These are phyloP conservation scores for Vigna unguiculata DNA, from an alignment of 306 rosid species.

Conservation along the genomic window DNA sequence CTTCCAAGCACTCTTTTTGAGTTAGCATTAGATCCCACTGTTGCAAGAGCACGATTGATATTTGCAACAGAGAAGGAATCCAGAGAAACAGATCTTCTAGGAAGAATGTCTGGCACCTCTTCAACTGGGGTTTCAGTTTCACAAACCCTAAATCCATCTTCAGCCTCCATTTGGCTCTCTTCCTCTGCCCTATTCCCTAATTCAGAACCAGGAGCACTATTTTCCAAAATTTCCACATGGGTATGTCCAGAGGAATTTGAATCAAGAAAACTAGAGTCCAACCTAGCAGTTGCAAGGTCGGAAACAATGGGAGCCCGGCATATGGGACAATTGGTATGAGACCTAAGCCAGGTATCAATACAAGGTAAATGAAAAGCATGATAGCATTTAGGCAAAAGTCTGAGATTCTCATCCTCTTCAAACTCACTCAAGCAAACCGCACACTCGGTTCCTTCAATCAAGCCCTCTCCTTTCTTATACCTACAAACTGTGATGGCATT, in stretches of 20 bases:
- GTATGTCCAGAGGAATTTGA: slow-evolving; percentile 43
- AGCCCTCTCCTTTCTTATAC: slow-evolving; percentile 74
- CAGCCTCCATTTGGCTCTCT: slow-evolving; percentile 32
- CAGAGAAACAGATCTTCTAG: slow-evolving; percentile 72
- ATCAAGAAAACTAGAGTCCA: slow-evolving; percentile 36
- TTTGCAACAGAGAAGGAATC: slow-evolving; percentile 59
- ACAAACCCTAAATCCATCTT: slow-evolving; percentile 25
- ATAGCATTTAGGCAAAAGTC: slow-evolving; percentile 83
- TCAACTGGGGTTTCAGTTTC: slow-evolving; percentile 24
- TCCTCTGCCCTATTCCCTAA: slow-evolving; percentile 39
- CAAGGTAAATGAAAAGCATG: slow-evolving; percentile 91
- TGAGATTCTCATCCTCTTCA: slow-evolving; percentile 67
- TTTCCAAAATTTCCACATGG: slow-evolving; percentile 33
- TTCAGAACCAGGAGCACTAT: slow-evolving; percentile 47
- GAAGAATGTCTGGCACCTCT: slow-evolving; percentile 17
- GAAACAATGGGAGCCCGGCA: slow-evolving; percentile 78
- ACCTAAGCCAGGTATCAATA: slow-evolving; percentile 91
- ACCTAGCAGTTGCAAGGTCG: neutral
- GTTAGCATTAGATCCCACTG: slow-evolving; percentile 35
- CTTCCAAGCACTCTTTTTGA: slow-evolving; percentile 30
- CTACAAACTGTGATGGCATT: slow-evolving; percentile 63
- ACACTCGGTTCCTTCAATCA: slow-evolving; percentile 85
- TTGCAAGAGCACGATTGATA: slow-evolving; percentile 48
- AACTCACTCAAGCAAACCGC: slow-evolving; percentile 87
- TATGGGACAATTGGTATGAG: slow-evolving; percentile 87